phyloP scores from a whole-genome alignment of 345 rosid species.

The Reutealis trisperma region DNA sequence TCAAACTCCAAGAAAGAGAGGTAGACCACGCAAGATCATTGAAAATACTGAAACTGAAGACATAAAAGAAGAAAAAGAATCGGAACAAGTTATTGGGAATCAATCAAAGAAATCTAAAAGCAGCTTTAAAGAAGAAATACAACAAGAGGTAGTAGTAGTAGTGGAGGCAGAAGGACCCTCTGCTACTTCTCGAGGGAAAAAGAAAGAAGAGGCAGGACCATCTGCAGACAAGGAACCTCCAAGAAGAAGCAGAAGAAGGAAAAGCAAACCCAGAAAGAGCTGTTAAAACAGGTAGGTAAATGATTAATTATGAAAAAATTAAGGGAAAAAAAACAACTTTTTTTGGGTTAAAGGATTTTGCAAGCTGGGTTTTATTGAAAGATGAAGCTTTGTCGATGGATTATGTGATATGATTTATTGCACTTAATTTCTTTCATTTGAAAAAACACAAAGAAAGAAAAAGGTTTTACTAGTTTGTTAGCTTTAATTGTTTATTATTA shows the following conservation, averaged over 20 bases:
- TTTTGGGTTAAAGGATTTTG: background rate
- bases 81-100: background rate
- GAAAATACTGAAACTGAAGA: constrained; percentile 39
- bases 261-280: constrained; percentile 85
- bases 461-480: background rate
- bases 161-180: constrained; percentile 11
- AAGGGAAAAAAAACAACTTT: background rate
- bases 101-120: constrained; percentile 40
- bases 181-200: constrained; percentile 22
- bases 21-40: constrained; percentile 73
- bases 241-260: constrained; percentile 65
- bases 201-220: constrained; percentile 13
- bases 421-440: background rate
- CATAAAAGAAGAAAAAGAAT: constrained; percentile 21
- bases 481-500: background rate
- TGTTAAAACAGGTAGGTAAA: constrained; percentile 39
- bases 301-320: background rate
- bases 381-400: background rate
- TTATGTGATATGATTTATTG: background rate
- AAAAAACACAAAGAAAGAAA: background rate
- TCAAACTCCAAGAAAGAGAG: constrained; percentile 66
- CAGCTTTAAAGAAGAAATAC: constrained; percentile 22
- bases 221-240: constrained; percentile 28
- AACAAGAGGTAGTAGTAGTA: background rate
- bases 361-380: background rate